A percentile compares a stretch with the other conserved stretches of the same genome.
Evolutionary conservation across 1,284 basidiomycete genomes (phyloP).

Genomic region (Fistulina hepatica): DNA sequence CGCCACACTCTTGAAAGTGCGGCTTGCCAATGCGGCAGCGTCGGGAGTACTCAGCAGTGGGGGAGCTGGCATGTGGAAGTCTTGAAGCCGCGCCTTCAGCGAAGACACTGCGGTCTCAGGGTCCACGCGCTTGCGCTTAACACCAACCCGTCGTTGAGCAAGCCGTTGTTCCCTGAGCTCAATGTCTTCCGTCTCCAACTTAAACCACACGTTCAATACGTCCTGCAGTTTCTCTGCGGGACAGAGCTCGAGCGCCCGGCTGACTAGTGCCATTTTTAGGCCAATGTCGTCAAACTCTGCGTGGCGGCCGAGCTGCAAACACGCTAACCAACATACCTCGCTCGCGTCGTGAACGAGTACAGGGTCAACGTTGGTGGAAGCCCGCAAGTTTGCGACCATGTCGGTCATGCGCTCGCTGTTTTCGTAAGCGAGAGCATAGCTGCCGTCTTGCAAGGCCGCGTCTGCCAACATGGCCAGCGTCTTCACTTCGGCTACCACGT

Average conservation of each 20-base stretch:
- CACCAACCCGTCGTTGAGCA: constrained; percentile 19
- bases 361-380: too few species aligned
- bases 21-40: constrained; percentile 60
- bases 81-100: constrained; percentile 47
- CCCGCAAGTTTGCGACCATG: constrained; percentile 33
- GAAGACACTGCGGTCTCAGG: constrained; percentile 32
- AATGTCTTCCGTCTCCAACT: constrained; percentile 53
- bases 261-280: constrained; percentile 65
- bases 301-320: constrained; percentile 77
- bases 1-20: constrained; percentile 63
- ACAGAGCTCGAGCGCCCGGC: constrained; percentile 78
- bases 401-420: constrained; percentile 64
- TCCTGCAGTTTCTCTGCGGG: constrained; percentile 69
- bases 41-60: constrained; percentile 57
- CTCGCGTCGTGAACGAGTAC: constrained; percentile 53
- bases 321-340: constrained; percentile 80
- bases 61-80: constrained; percentile 53
- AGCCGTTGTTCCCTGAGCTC: constrained; percentile 36
- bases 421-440: constrained; percentile 65
- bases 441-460: constrained; percentile 69
- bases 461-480: constrained; percentile 82
- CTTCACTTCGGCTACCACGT: constrained; percentile 66
- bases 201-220: constrained; percentile 64
- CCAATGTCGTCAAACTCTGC: constrained; percentile 59
- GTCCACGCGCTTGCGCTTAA: constrained; percentile 17